Base-by-base conservation (phyloP, 768 basidiomycete genomes). In the Dacryopinax primogenitus region DNA sequence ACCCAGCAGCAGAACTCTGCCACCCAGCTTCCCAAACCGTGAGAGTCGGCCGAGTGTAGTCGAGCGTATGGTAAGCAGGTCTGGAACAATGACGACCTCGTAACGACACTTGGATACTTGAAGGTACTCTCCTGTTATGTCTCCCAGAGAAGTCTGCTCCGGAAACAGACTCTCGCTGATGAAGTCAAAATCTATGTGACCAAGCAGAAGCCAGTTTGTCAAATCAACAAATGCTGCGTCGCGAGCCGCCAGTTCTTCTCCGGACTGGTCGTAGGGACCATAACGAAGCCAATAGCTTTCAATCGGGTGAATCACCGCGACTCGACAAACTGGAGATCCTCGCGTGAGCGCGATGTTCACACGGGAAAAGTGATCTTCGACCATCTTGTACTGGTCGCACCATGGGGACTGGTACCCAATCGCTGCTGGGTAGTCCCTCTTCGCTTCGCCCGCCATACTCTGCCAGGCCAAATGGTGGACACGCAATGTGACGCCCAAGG, bases 241-340 rank as follows among this genome's bases (percentile, higher is more conserved):
- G n/a, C 71, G 66, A 34, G 32, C 65, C 18, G 64, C 69, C 18
- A 66, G 35, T 63, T 70, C 68, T 33, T 66, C 65, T 11, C 64
- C 63, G 41, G 69, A 68, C 45, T 65, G 45, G 63, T 70, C 67
- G 33, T 66, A 63, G 2, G 71, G 71, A 37, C 71, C 71, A 30
- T 63, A 68, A 62, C 67, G 66, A 15, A 72, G 65, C 71, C 71
- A 72, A 45, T 65, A 70, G 64, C 67, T 68, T 64, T 72, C 71
- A 34, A 72, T 63, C 6, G 71, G 71, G 62, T 72, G 71, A 26
- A 72, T 71, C n/a, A 72, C 71, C 7, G 70, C 71, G 3, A 72
- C 66, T 30, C 70, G 33, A 13, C 70, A 70, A 15, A 70, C 62
- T 3, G 71, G 66, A 33, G 47, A 44, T 11, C 71, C 71, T 58